Percentiles rank a stretch among this genome's conserved stretches.
Conservation (phyloP, 2,329 filamentous ascomycete genomes). For the Colletotrichum orbiculare region DNA sequence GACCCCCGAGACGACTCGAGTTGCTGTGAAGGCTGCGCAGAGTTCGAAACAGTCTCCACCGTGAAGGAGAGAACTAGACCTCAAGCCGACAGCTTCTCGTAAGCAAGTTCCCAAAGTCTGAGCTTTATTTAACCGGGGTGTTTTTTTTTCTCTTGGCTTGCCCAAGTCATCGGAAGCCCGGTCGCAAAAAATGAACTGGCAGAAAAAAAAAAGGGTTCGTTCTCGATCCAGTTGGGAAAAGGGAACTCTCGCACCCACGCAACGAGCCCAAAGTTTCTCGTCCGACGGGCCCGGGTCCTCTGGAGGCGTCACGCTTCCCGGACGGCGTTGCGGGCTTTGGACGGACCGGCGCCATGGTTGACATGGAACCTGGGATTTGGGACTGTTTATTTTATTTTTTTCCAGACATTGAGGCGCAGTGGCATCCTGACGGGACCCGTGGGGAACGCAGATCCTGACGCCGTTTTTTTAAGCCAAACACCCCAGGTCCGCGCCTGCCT, state of each 20-base stretch:
- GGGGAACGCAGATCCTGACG: too few relatives aligned
- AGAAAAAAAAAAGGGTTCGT: background rate
- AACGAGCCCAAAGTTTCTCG: too few relatives aligned
- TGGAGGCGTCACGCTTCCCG: constrained; percentile 32
- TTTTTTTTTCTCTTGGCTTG: background rate
- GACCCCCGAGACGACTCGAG: background rate
- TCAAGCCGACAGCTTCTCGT: constrained; percentile 3
- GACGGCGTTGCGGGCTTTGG: constrained; percentile 27
- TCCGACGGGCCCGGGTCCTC: background rate
- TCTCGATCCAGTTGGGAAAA: background rate
- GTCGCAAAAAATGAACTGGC: background rate
- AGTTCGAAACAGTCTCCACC: constrained; percentile 34
- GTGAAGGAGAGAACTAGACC: constrained; percentile 14
- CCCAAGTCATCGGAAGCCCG: constrained; percentile 5
- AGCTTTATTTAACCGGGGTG: too few relatives aligned
- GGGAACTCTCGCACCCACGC: background rate
- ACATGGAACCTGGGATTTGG: background rate
- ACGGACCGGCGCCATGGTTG: constrained; percentile 20
- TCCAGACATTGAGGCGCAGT: too few relatives aligned
- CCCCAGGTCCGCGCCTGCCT: too few relatives aligned
- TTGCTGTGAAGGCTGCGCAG: constrained; percentile 10
- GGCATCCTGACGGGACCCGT: too few relatives aligned
- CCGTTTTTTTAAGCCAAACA: too few relatives aligned
- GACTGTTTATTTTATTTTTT: too few relatives aligned
- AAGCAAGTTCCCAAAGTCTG: background rate